Base-by-base conservation (phyloP, 2,329 filamentous ascomycete species). In the Arthroderma sp. region DNA sequence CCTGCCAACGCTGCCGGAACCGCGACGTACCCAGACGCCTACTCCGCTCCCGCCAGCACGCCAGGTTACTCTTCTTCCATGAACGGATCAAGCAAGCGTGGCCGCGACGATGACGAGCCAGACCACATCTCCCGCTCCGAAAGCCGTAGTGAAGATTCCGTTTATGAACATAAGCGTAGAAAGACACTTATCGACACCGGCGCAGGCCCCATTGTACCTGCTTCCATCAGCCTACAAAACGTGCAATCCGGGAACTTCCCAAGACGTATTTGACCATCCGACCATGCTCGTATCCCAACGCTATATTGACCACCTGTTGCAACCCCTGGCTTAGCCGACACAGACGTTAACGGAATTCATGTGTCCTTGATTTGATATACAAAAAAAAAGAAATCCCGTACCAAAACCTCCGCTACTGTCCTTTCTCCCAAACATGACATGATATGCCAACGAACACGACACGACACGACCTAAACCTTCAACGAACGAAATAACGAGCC, bases 11-110 rank as follows among this genome's bases (percentile, higher is more conserved):
- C 85, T 31, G 72, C 81, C 11, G 74, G 79, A 19, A 79, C 79
- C 54, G 88, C 94, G 63, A 81, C 84, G 5, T 94, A 94, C 68
- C 80, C 81, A 35, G 84, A 87, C 64, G 88, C 91, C 62, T 77
- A 67, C 2, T 59, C 70, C 0, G 65, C 64, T 23, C 52, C 57
- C 6, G 47, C 59, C 0, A 43, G 54, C 17, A 54, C 52, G 1
- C 52, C 52, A 11, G 19, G 33, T 6, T 73, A 73, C 55, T 64
- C 82, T 15, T 73, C 80, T 4, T 83, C 84, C 58, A 77, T 87
- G 73, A 91, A 89, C 64, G 86, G 75, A 15, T 77, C 78, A 2
- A 79, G 72, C 63, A 86, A 85, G 74, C 81, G 83, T 63, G 75
- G 78, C 63, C 80, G 83, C 60, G 83, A 84, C 21, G 83, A 84